Base-by-base conservation (phyloP, 164 flowering plant genomes). In the Macadamia integrifolia region DNA sequence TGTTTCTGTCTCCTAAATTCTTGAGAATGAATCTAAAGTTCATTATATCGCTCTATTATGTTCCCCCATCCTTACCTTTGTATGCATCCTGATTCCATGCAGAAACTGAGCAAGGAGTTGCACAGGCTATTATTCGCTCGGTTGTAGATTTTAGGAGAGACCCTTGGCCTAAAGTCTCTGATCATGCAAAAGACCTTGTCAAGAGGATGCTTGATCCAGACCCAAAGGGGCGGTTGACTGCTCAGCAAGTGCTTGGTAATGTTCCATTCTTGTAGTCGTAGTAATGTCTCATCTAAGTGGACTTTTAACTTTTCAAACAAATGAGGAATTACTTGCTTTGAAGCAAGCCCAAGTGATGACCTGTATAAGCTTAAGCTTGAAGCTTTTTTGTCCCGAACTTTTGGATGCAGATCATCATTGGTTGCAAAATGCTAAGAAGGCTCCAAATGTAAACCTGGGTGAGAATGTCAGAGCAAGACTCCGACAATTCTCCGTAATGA, bases 61-160 rank as follows among this genome's bases (percentile, higher is more conserved):
- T 23, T 23, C 5, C 40, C 5, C 40, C 40, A 5, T 2, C 40
- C 40, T 35, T 2, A 35, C 40, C 40, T 35, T 35, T 3, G 11
- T 49, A 23, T 61, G 43, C 18, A 4, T 61, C 64, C 58, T 58
- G 28, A 69, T 66, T 15, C 32, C 31, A 6, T 79, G 75, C 91
- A 93, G 98, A 93, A 80, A 89, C 97, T 67, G 98, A 93, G 70
- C 97, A 91, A 80, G 98, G 97, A 68, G 93, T 93, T 72, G 97
- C 98, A 13, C 96, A 88, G 75, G 96, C 97, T 66, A 93, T 93
- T 68, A 89, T 93, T 74, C 82, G 94, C 30, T 93, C 94, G 57
- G 83, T 80, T 46, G 55, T 91, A 18, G 91, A 93, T 77, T 91
- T 93, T 75, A 88, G 80, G 73, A 84, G 94, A 75, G 97, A 91